phyloP scores from a whole-genome alignment of 1,139 yeast species.

The Pichia sp. region DNA sequence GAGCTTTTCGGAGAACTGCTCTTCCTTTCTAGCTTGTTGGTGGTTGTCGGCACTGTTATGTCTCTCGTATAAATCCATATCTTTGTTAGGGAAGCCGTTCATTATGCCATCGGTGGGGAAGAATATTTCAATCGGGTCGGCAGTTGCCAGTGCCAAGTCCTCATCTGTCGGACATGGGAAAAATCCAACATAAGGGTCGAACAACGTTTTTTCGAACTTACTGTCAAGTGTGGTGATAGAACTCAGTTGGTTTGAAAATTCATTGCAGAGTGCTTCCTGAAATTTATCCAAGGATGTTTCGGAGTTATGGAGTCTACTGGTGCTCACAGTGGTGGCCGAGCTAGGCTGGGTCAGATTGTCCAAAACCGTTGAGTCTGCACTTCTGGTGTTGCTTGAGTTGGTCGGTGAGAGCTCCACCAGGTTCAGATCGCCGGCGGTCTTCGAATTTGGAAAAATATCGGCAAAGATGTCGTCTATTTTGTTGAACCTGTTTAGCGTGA shows the following conservation, averaged over 20 bases:
- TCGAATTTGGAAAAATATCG: neutral
- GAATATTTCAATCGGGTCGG: neutral
- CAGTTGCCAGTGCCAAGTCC: neutral
- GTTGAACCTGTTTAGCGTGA: neutral
- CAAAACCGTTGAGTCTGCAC: neutral
- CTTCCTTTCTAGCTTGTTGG: neutral
- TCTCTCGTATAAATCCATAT: neutral
- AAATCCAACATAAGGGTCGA: neutral
- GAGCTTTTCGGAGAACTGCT: neutral
- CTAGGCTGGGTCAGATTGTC: neutral
- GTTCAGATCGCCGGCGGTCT: neutral
- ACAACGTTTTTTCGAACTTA: neutral
- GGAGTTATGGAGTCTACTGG: neutral
- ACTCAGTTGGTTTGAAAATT: neutral
- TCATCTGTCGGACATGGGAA: neutral
- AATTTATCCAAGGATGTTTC: neutral
- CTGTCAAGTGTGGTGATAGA: neutral
- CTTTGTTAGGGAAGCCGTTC: neutral
- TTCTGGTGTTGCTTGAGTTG: neutral
- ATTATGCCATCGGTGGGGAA: neutral
- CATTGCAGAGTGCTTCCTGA: neutral
- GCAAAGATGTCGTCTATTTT: constrained; percentile 1
- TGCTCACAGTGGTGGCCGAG: neutral
- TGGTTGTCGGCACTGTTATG: neutral
- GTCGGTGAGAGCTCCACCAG: neutral